Base-by-base conservation (phyloP, 139 green algal genomes). In the Monoraphidium neglectum region DNA sequence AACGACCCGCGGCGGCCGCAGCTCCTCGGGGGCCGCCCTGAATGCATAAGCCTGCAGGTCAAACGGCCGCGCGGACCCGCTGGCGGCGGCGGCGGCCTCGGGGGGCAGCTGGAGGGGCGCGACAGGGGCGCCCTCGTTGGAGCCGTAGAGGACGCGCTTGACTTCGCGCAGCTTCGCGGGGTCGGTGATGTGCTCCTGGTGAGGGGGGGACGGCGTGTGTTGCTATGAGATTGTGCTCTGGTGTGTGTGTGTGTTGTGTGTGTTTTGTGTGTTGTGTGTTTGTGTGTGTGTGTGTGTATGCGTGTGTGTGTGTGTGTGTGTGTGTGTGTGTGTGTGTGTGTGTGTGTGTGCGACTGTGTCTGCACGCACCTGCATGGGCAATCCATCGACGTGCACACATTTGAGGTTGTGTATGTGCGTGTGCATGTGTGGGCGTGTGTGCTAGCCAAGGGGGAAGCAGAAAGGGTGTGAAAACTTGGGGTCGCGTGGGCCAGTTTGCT, bases 21-120 rank as follows among this genome's bases (percentile, higher is more conserved):
- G 65, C 84, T 99, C 87, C 86, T 99, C 95, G 3, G 63, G 59
- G 5, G 81, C 83, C 21, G 95, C 95, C 0, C 26, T 81, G 70
- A 80, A 75, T 18, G 35, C 43, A 59, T 90, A 98, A 2, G 36
- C 84, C 69, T 95, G 82, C 24, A 94, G 49, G 77, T 97, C 91
- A 71, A 92, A 94, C 60, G 63, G 24, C 16, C 57, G 53, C 18
- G 32, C 18, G 24, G n/a, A n/a, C n/a, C n/a, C n/a, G n/a, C 60
- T 35, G 5, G 64, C 74, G 15, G n/a, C 2, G 10, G 15, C 36
- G 24, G 56, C 35, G 1, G 70, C 12, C 10, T 51, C 16, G 32
- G 43, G 36, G 30, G 64, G 75, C 5, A 85, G 35, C 16, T 68
- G 16, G 38, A 92, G 26, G 8, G 71, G 46, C 4, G 40, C 56